Evolutionary conservation across 768 basidiomycete genomes (phyloP).

Genomic region (Porpolomopsis calyptriformis): DNA sequence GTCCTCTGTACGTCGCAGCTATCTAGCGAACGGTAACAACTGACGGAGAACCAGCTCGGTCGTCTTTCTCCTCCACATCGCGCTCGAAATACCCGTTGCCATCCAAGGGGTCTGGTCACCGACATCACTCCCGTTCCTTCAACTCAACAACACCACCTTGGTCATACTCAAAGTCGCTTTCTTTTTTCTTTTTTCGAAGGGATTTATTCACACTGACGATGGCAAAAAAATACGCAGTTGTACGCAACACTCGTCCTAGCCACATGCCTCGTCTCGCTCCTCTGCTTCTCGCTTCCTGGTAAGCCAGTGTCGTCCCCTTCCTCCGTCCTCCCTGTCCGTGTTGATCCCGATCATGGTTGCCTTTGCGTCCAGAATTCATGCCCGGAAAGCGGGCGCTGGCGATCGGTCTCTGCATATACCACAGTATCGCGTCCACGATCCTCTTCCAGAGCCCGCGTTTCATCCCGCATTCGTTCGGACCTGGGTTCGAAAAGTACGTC

Average conservation of each 20-base stretch:
- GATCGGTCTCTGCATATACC: conserved; percentile 67
- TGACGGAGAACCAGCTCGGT: too few relatives aligned
- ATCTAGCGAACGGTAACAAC: neutral
- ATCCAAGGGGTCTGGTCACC: conserved; percentile 67
- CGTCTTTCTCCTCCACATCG: conserved; percentile 72
- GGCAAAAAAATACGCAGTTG: conserved; percentile 31
- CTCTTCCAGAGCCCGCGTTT: conserved; percentile 71
- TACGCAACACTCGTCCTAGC: conserved; percentile 55
- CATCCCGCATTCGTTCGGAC: conserved; percentile 63
- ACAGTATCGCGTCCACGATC: conserved; percentile 60
- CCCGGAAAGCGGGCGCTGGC: conserved; percentile 80
- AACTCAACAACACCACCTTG: conserved; percentile 74
- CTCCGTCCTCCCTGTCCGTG: neutral
- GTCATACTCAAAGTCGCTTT: conserved; percentile 60
- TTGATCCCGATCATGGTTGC: neutral
- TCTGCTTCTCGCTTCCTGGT: conserved; percentile 71
- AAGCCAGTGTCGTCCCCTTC: conserved; percentile 14
- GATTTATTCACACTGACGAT: neutral
- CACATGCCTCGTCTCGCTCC: conserved; percentile 48
- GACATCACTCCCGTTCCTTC: conserved; percentile 55
- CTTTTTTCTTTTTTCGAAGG: neutral
- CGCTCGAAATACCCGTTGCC: conserved; percentile 66
- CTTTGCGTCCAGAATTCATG: conserved; percentile 48
- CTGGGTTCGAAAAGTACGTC: conserved; percentile 51
- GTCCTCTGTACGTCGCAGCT: conserved; percentile 29